A percentile compares a stretch with the other conserved stretches of the same genome.
Evolutionary conservation across 139 green algal species (phyloP).

Genomic region (Limnomonas spitsbergensis): DNA sequence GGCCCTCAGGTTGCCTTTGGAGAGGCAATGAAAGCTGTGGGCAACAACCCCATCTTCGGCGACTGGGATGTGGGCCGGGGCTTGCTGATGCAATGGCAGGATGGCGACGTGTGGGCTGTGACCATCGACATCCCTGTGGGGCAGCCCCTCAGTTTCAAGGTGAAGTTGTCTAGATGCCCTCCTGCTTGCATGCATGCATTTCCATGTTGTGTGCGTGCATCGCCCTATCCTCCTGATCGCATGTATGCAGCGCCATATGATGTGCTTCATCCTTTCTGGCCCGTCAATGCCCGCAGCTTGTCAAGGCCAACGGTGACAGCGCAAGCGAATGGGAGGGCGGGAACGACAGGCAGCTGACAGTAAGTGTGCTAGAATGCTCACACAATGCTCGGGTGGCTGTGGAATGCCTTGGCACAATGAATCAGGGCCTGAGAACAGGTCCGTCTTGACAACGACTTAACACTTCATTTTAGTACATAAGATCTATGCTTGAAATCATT

Average conservation of each 20-base stretch:
- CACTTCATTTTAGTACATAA: too few species aligned
- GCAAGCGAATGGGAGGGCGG: slow-evolving; percentile 60
- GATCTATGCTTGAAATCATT: too few species aligned
- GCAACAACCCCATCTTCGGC: slow-evolving; percentile 32
- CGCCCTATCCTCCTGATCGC: too few species aligned
- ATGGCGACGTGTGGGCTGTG: slow-evolving; percentile 64
- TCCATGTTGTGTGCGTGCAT: too few species aligned
- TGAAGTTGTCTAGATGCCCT: not conserved
- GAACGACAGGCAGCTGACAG: slow-evolving; percentile 60
- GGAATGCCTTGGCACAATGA: too few species aligned
- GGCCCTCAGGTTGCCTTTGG: slow-evolving; percentile 38
- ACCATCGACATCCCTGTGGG: slow-evolving; percentile 45
- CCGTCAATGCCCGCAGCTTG: slow-evolving; percentile 36
- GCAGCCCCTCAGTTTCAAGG: slow-evolving; percentile 62
- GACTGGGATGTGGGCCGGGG: slow-evolving; percentile 47
- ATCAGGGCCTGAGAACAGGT: too few species aligned
- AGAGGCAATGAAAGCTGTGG: slow-evolving; percentile 39
- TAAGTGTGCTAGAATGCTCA: too few species aligned
- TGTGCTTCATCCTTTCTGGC: not conserved
- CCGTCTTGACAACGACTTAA: too few species aligned
- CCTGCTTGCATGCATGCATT: not conserved
- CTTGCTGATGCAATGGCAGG: slow-evolving; percentile 53
- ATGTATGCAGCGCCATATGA: not conserved
- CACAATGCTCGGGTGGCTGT: too few species aligned
- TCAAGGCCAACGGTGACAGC: slow-evolving; percentile 35